Evolutionary conservation across 139 green algal species (phyloP), one percentile per base, ranked within the genome.

Genomic region (Coccomyxa sp.): DNA sequence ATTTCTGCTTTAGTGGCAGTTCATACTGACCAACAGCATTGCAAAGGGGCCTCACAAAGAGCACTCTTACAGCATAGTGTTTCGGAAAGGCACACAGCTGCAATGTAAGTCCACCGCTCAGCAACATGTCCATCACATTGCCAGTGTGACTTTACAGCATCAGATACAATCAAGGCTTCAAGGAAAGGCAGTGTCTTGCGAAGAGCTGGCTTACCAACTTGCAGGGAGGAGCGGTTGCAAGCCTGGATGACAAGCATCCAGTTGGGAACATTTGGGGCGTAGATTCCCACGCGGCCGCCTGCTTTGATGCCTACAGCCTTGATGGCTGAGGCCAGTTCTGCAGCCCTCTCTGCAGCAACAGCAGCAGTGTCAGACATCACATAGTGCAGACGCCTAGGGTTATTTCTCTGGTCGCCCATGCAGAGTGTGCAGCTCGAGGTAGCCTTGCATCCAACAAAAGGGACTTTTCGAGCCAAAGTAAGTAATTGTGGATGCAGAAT

Each of bases 161-260:
- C 39, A 50, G 10, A 77, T 6, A 22, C 29, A 41, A 29, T 37
- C 54, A 68, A 22, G 54, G 54, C 54, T 68, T 22, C 54, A 68
- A 68, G 22, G 54, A 16, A 68, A 68, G 54, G 54, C 54, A n/a
- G 54, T 68, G n/a, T n/a, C n/a, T n/a, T n/a, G n/a, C n/a, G n/a
- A n/a, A n/a, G n/a, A n/a, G n/a, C n/a, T n/a, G n/a, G n/a, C 79
- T 64, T 36, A 84, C 81, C 81, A 44, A 74, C 39, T n/a, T 74
- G 71, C 7, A 68, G 29, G 31, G 70, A 75, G 12, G 69, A 88
- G 38, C 89, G 84, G 88, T 96, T 97, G 88, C 89, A 95, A 8
- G 93, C 92, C 89, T 96, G 93, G 86, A 97, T 92, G 0, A 90
- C 82, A 33, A 94, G 86, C 92, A 96, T 96, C 92, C 91, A 97